Conservation (phyloP, 495 filamentous ascomycete species). For the Aspergillus coremiiformis region DNA sequence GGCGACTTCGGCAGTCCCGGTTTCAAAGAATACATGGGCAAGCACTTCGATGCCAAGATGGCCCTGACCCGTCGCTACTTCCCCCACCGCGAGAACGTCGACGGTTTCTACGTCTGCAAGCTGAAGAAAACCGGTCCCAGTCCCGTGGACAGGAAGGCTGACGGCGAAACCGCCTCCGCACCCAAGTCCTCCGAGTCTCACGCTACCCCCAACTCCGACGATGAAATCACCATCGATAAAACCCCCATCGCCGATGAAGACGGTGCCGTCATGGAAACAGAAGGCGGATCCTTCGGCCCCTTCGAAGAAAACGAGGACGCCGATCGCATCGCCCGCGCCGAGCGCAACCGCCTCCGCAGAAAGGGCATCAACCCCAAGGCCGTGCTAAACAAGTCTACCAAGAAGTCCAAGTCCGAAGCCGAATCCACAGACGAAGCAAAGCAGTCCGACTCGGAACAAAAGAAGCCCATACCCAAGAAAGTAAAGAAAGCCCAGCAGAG, state of each 20-base stretch:
- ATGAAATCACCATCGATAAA: conserved; percentile 32
- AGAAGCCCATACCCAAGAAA: conserved; percentile 9
- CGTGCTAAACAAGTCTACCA: conserved; percentile 39
- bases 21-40: conserved; percentile 79
- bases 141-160: conserved; percentile 44
- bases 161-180: conserved; percentile 13
- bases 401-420: conserved; percentile 17
- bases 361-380: conserved; percentile 63
- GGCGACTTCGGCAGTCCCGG: conserved; percentile 84
- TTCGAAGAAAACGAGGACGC: conserved; percentile 60
- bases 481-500: conserved; percentile 26
- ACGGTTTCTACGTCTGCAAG: conserved; percentile 97
- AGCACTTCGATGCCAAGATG: conserved; percentile 80
- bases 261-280: conserved; percentile 18
- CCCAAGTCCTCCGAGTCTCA: conserved; percentile 37
- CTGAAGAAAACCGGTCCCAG: conserved; percentile 85
- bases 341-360: conserved; percentile 50
- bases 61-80: conserved; percentile 84
- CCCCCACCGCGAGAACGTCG: conserved; percentile 91
- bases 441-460: conserved; percentile 3
- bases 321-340: conserved; percentile 51
- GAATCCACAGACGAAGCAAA: conserved; percentile 9
- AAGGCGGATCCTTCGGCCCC: conserved; percentile 52
- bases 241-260: conserved; percentile 42
- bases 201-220: conserved; percentile 13